Conservation (phyloP, 768 basidiomycete genomes). For the Leccinellum luteum region DNA sequence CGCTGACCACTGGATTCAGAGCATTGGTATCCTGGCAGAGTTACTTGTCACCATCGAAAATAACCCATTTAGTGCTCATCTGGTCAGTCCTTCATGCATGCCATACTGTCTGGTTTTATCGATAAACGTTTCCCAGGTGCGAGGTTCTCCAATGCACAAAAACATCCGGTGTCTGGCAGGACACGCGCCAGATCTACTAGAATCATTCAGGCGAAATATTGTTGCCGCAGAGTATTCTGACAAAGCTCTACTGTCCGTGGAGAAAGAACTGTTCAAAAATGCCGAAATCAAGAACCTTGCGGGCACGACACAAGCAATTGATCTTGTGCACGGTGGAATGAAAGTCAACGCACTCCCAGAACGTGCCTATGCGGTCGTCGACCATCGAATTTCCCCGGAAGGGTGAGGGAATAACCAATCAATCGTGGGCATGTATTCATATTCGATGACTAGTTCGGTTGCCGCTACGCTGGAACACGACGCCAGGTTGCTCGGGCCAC, state of each 20-base stretch:
- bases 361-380: slow-evolving; percentile 62
- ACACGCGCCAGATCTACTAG: slow-evolving; percentile 55
- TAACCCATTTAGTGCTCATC: slow-evolving; percentile 51
- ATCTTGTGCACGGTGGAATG: slow-evolving; percentile 64
- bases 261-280: slow-evolving; percentile 43
- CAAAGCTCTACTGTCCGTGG: slow-evolving; percentile 49
- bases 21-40: slow-evolving; percentile 77
- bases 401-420: slow-evolving; percentile 37
- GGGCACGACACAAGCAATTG: slow-evolving; percentile 76
- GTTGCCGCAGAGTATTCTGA: slow-evolving; percentile 47
- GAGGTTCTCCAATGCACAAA: slow-evolving; percentile 55
- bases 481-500: slow-evolving; percentile 37
- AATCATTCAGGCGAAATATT: slow-evolving; percentile 46
- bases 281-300: slow-evolving; percentile 44
- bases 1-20: slow-evolving; percentile 39
- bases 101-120: not conserved
- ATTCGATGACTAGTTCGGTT: slow-evolving; percentile 30
- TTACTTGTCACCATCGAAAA: slow-evolving; percentile 67
- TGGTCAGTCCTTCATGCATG: slow-evolving; percentile 38
- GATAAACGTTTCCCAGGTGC: slow-evolving; percentile 35
- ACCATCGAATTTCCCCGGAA: slow-evolving; percentile 65
- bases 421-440: not conserved
- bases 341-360: slow-evolving; percentile 84
- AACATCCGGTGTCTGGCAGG: slow-evolving; percentile 65
- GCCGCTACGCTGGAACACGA: slow-evolving; percentile 45